Evolutionary conservation across 1,284 basidiomycete species (phyloP).

Genomic region (Melampsora medusae): DNA sequence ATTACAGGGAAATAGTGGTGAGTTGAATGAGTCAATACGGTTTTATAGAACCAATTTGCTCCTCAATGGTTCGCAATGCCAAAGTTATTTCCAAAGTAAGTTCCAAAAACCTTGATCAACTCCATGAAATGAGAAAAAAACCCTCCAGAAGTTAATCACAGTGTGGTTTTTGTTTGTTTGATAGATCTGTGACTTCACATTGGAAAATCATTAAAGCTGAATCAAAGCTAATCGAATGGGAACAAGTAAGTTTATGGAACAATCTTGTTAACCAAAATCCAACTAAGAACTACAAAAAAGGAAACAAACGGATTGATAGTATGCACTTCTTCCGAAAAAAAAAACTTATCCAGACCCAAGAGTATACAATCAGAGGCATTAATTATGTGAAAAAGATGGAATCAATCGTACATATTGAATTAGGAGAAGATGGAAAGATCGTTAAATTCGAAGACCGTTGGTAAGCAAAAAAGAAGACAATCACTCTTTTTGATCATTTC

Average conservation of each 20-base stretch:
- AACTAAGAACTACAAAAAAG: too few relatives aligned
- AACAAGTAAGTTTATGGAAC: background rate
- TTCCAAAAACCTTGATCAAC: too few relatives aligned
- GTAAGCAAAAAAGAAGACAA: background rate
- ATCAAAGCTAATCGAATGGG: background rate
- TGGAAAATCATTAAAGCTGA: background rate
- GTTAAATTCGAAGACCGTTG: constrained; percentile 6
- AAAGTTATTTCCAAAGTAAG: background rate
- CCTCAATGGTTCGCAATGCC: constrained; percentile 1
- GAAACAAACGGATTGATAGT: too few relatives aligned
- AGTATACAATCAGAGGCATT: background rate
- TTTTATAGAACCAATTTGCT: background rate
- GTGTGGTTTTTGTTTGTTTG: too few relatives aligned
- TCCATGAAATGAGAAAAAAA: too few relatives aligned
- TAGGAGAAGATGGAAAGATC: constrained; percentile 8
- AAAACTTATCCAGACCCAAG: background rate
- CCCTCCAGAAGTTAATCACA: too few relatives aligned
- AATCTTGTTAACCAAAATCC: background rate
- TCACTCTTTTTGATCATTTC: background rate
- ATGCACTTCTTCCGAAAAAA: background rate
- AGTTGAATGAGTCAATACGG: too few relatives aligned
- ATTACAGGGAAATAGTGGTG: too few relatives aligned
- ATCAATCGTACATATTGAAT: background rate
- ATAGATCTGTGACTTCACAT: background rate
- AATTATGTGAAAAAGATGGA: constrained; percentile 5